Evolutionary conservation across 1,284 basidiomycete genomes (phyloP), one percentile per base, ranked within the genome.

Genomic region (Austroboletus sp.): DNA sequence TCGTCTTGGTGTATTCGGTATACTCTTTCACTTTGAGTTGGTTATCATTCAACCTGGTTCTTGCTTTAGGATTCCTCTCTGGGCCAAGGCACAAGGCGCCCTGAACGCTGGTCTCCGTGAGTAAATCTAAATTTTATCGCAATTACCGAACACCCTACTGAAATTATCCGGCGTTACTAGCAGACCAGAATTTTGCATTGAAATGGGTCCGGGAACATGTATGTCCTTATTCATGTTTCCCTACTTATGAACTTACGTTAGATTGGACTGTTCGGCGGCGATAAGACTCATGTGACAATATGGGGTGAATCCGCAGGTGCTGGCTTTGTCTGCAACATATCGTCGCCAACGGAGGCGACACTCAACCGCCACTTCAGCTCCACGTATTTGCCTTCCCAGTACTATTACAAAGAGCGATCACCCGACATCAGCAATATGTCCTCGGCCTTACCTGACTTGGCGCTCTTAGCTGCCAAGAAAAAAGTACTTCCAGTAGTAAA

Each of bases 1-100:
- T 44, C 63, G 71, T 23, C 55, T 74, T 0, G 71, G 71, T 3
- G 50, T 66, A 13, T 73, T 70, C 37, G 72, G 73, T 67, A 49
- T 34, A 10, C 4, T 10, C 8, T 17, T 19, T 34, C 3, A 19
- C 16, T 30, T 8, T 13, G 1, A 15, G n/a, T 33, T 10, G n/a
- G 11, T 33, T 10, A 26, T 27, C n/a, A 15, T 6, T 27, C 4
- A 0, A 9, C 23, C 23, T 45, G 25, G 45, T 16, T 12, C 2
- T 19, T 46, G 5, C 0, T 3, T 39, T 23, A 63, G 64, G 63
- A 2, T 66, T 66, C 42, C 54, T 66, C 1, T 17, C 61, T 29
- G 59, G 17, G 47, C 65, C 5, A 59, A 62, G 38, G 45, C 50
- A 15, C 48, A 50, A 1, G 66, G 62, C 9, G 55, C 48, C 3